phyloP scores from a whole-genome alignment of 2,329 filamentous ascomycete genomes.

The Canariomyces notabilis region DNA sequence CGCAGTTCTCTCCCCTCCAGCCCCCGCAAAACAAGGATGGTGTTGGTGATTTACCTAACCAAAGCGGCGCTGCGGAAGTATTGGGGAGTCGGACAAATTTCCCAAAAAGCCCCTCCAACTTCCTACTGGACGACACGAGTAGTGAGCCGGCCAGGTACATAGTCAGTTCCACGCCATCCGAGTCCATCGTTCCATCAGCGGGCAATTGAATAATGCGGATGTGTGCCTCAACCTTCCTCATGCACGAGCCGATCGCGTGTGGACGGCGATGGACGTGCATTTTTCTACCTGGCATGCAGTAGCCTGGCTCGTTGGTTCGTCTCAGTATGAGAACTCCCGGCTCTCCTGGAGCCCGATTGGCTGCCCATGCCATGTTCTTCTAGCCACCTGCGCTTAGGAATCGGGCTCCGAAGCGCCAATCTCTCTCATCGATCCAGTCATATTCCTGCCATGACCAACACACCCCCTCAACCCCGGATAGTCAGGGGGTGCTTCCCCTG shows the following conservation, averaged over 20 bases:
- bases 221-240: not conserved
- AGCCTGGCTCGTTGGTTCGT: slow-evolving; percentile 4
- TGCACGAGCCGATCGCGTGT: slow-evolving; percentile 9
- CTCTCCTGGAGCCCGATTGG: slow-evolving; percentile 10
- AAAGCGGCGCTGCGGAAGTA: slow-evolving; percentile 6
- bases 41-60: slow-evolving; percentile 7
- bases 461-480: not conserved
- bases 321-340: not conserved
- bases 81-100: not conserved
- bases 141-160: not conserved
- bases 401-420: slow-evolving; percentile 1
- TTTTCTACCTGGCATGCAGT: slow-evolving; percentile 4
- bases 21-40: not conserved
- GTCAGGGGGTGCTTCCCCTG: not conserved
- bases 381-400: slow-evolving; percentile 11
- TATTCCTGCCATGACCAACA: not conserved
- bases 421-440: slow-evolving; percentile 12
- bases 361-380: not conserved
- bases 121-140: not conserved
- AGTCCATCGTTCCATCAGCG: not conserved
- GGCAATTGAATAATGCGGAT: not conserved
- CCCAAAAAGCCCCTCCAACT: not conserved
- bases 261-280: not conserved
- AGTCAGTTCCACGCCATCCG: not conserved
- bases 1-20: not conserved